Conservation (phyloP, 164 flowering plant genomes). For the Annona cherimola region DNA sequence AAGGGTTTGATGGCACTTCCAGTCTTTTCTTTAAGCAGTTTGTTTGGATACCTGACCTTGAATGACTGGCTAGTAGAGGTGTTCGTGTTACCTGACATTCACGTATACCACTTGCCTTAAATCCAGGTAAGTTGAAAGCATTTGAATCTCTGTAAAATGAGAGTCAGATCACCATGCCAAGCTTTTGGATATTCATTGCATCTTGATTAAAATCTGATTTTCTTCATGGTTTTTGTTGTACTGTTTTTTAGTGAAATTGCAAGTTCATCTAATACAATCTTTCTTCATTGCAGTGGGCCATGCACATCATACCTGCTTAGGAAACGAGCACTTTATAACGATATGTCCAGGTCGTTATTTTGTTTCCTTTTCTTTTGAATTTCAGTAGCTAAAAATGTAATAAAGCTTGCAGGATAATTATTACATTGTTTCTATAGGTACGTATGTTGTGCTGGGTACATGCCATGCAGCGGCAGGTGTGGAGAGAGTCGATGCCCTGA, state of each 20-base stretch:
- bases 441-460: slow-evolving; percentile 53
- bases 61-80: no score
- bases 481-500: slow-evolving; percentile 61
- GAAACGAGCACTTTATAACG: slow-evolving; percentile 88
- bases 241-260: no score
- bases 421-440: slow-evolving; percentile 27
- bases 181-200: not conserved
- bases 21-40: no score
- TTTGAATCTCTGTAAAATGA: no score
- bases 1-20: no score
- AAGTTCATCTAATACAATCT: no score
- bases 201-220: no score
- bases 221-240: not conserved
- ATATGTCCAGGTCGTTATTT: slow-evolving; percentile 76
- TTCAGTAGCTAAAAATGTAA: not conserved
- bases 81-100: no score
- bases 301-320: slow-evolving; percentile 93
- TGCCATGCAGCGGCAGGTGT: slow-evolving; percentile 68
- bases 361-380: not conserved
- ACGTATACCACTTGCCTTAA: no score
- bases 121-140: no score
- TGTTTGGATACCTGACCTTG: no score
- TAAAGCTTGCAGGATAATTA: not conserved
- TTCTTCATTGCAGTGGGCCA: slow-evolving; percentile 51
- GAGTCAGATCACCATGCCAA: not conserved